These are phyloP conservation scores for Verticillium longisporum DNA, from an alignment of 2,329 filamentous ascomycete genomes.

Conservation along the genomic window DNA sequence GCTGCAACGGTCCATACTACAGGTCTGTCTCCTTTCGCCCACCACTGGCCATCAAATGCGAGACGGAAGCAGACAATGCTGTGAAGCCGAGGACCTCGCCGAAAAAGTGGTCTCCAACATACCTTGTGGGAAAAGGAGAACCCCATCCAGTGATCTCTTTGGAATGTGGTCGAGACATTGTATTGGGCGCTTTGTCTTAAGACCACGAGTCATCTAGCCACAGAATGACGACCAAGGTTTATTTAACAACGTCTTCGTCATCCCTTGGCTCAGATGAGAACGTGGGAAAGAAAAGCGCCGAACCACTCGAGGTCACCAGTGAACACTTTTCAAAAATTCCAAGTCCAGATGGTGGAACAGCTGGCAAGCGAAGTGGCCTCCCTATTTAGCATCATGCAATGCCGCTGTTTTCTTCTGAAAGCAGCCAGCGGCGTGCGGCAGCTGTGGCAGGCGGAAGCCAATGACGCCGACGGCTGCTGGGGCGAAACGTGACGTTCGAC, in stretches of 20 bases:
- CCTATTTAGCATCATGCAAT: no score
- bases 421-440: neutral
- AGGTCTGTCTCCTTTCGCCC: neutral
- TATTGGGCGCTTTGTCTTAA: neutral
- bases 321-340: no score
- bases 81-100: neutral
- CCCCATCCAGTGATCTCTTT: neutral
- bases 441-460: neutral
- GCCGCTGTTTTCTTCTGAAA: neutral
- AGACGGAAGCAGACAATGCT: neutral
- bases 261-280: neutral
- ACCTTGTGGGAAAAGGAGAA: neutral
- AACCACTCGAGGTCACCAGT: neutral
- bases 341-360: no score
- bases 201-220: neutral
- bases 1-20: no score
- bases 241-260: no score
- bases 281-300: neutral
- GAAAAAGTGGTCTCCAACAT: neutral
- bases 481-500: neutral
- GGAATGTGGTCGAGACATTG: neutral
- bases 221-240: neutral
- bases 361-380: no score
- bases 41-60: neutral
- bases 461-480: neutral